phyloP scores from a whole-genome alignment of 2,329 filamentous ascomycete species.

The Paraphoma chrysanthemicola region DNA sequence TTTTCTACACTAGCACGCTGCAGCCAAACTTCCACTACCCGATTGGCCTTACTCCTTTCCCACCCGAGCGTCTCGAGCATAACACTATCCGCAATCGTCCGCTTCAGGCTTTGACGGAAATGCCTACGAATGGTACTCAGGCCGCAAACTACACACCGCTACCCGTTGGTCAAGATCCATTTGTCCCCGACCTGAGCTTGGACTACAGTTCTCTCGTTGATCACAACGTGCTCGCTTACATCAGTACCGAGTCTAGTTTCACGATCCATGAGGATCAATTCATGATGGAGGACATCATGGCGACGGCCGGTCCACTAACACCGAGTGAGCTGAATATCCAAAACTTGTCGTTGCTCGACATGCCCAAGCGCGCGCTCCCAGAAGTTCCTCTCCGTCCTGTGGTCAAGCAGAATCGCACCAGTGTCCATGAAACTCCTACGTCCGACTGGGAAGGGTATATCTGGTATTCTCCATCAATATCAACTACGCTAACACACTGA shows the following conservation, averaged over 20 bases:
- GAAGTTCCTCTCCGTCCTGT: background rate
- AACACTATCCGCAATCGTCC: background rate
- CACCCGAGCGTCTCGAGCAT: background rate
- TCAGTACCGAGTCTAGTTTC: background rate
- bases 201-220: background rate
- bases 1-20: background rate
- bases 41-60: background rate
- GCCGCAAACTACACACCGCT: background rate
- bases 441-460: slow-evolving; percentile 5
- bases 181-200: background rate
- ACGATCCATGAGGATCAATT: slow-evolving; percentile 8
- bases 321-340: slow-evolving; percentile 20
- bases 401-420: slow-evolving; percentile 7
- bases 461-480: background rate
- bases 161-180: background rate
- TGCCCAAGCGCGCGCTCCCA: background rate
- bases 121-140: background rate
- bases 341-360: slow-evolving; percentile 16
- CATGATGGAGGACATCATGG: background rate
- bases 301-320: slow-evolving; percentile 2
- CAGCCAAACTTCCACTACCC: background rate
- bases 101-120: background rate
- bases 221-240: background rate
- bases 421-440: slow-evolving; percentile 6
- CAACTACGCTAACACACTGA: background rate